Evolutionary conservation across 2,329 filamentous ascomycete species (phyloP).

Genomic region (Harringtonia lauricola): DNA sequence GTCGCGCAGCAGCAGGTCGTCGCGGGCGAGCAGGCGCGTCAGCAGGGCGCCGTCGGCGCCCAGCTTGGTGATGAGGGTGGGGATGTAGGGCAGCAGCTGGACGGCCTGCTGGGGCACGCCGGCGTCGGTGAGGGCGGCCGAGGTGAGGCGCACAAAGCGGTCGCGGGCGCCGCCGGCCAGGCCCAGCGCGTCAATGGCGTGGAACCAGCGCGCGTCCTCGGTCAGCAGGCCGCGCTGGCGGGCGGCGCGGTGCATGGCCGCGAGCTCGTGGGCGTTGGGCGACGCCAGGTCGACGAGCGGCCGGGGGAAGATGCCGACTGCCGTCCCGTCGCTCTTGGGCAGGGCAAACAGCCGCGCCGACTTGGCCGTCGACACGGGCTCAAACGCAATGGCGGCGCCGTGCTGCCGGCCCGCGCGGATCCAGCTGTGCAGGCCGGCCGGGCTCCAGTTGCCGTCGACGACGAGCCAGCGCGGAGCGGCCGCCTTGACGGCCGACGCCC

Average conservation of each 20-base stretch:
- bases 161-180: conserved; percentile 52
- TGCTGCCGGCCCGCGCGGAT: conserved; percentile 46
- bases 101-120: conserved; percentile 77
- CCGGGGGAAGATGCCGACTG: conserved; percentile 33
- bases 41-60: conserved; percentile 66
- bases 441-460: conserved; percentile 78
- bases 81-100: conserved; percentile 80
- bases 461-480: conserved; percentile 65
- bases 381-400: conserved; percentile 58
- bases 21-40: conserved; percentile 55
- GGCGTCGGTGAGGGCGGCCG: conserved; percentile 55
- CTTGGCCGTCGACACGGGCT: conserved; percentile 82
- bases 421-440: conserved; percentile 56
- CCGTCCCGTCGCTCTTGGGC: too few relatives aligned
- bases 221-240: conserved; percentile 48
- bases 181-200: conserved; percentile 65
- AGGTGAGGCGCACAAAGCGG: conserved; percentile 59
- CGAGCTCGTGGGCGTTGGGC: conserved; percentile 75
- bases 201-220: conserved; percentile 62
- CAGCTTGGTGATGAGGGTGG: conserved; percentile 74
- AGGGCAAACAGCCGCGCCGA: conserved; percentile 53
- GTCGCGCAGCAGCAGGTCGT: conserved; percentile 55
- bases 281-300: conserved; percentile 62
- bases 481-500: conserved; percentile 46
- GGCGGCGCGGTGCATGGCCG: conserved; percentile 66